These are phyloP conservation scores for Exophiala phaeomuriformis DNA, from an alignment of 2,329 filamentous ascomycete species.

Conservation along the genomic window DNA sequence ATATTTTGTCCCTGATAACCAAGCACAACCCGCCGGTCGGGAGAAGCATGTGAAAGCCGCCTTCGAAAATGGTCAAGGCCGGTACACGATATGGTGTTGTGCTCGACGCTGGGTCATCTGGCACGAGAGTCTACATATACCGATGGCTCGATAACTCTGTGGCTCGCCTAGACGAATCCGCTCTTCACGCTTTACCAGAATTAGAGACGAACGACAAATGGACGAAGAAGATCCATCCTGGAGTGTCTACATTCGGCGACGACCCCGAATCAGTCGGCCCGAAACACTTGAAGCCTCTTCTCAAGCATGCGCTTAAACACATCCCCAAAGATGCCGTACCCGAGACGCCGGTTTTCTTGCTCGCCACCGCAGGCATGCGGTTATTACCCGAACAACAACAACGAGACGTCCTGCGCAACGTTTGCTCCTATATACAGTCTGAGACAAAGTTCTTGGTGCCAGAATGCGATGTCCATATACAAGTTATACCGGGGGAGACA, in stretches of 20 bases:
- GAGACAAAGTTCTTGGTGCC: constrained; percentile 76
- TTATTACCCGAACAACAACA: constrained; percentile 69
- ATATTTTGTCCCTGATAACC: neutral
- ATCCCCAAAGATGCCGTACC: constrained; percentile 69
- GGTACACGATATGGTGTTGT: constrained; percentile 74
- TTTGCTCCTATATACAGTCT: constrained; percentile 72
- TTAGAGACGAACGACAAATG: constrained; percentile 77
- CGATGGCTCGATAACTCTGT: constrained; percentile 74
- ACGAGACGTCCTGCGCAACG: constrained; percentile 62
- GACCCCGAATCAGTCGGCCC: constrained; percentile 68
- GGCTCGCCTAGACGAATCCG: constrained; percentile 52
- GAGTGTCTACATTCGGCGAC: constrained; percentile 82
- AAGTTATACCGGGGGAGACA: constrained; percentile 91
- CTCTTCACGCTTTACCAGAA: constrained; percentile 64
- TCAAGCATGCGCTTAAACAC: constrained; percentile 72
- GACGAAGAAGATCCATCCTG: constrained; percentile 91
- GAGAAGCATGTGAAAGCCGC: neutral
- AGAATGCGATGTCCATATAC: constrained; percentile 83
- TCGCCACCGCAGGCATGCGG: constrained; percentile 93
- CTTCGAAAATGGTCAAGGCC: constrained; percentile 18
- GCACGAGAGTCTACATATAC: constrained; percentile 90
- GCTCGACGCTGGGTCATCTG: constrained; percentile 91
- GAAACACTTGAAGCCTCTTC: constrained; percentile 70
- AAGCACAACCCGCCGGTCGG: neutral
- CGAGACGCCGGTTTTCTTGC: constrained; percentile 86